These are phyloP conservation scores for Xylariaceae sp. DNA, from an alignment of 2,329 filamentous ascomycete genomes.

Conservation along the genomic window DNA sequence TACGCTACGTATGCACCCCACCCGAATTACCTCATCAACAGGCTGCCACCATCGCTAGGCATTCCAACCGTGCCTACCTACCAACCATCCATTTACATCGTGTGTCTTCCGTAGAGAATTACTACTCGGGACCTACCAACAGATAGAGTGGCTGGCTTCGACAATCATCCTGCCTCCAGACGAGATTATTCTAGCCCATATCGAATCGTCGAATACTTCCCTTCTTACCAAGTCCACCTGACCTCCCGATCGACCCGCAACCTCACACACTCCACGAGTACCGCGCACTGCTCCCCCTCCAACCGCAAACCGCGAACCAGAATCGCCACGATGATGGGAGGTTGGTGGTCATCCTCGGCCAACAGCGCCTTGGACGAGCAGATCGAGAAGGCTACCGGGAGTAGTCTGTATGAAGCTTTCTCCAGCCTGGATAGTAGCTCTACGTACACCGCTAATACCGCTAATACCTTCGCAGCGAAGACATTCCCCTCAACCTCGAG, in stretches of 20 bases:
- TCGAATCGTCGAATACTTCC: not conserved
- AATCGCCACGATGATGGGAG: constrained; percentile 59
- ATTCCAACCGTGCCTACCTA: not conserved
- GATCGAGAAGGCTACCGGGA: constrained; percentile 90
- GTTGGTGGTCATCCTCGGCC: constrained; percentile 91
- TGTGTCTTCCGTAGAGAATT: not conserved
- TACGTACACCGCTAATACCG: constrained; percentile 1
- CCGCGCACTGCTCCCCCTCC: not conserved
- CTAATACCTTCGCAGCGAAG: constrained; percentile 58
- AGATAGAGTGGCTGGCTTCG: not conserved
- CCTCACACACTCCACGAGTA: not conserved
- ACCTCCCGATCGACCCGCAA: not conserved
- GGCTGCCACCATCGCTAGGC: not conserved
- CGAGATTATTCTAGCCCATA: not conserved
- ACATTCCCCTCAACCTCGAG: constrained; percentile 95
- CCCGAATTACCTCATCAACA: not conserved
- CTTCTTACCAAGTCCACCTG: not conserved
- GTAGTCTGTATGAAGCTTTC: constrained; percentile 68
- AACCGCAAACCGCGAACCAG: constrained; percentile 2
- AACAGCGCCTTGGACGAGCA: constrained; percentile 93
- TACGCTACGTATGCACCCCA: not conserved
- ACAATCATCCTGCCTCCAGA: not conserved
- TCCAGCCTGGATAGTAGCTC: not conserved
- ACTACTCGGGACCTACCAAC: not conserved
- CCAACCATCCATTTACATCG: not conserved